Evolutionary conservation across 371 early-diverging fungal species (phyloP).

Genomic region (Syncephalastrum contaminatum): DNA sequence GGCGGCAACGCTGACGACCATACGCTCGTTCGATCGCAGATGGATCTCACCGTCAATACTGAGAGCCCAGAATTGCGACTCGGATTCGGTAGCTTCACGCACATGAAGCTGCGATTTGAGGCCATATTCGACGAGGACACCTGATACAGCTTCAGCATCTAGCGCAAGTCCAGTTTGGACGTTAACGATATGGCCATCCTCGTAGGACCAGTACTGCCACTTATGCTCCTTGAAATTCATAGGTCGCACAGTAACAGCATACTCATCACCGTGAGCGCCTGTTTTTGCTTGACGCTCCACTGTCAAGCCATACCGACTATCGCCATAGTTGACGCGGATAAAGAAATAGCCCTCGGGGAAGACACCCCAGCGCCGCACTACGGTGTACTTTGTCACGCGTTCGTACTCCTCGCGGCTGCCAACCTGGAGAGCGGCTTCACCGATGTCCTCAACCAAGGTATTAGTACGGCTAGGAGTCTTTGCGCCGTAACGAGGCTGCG

Average conservation of each 20-base stretch:
- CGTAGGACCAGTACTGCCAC: conserved; percentile 52
- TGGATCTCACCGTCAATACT: conserved; percentile 44
- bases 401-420: conserved; percentile 29
- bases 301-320: conserved; percentile 35
- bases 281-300: conserved; percentile 24
- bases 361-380: conserved; percentile 45
- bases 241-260: conserved; percentile 29
- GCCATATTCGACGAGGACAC: conserved; percentile 31
- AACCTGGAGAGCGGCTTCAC: conserved; percentile 15
- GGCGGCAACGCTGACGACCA: conserved; percentile 30
- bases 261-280: conserved; percentile 20
- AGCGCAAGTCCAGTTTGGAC: conserved; percentile 53
- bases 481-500: conserved; percentile 34
- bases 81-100: conserved; percentile 22
- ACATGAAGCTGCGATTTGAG: conserved; percentile 31
- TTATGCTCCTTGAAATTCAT: conserved; percentile 41
- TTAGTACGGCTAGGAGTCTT: conserved; percentile 13
- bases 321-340: conserved; percentile 30
- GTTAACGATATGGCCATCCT: conserved; percentile 53
- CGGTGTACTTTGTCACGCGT: conserved; percentile 25
- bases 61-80: conserved; percentile 44
- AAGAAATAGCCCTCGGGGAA: conserved; percentile 44
- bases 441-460: conserved; percentile 21
- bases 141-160: conserved; percentile 35
- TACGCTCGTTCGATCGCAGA: conserved; percentile 29